Evolutionary conservation across 768 basidiomycete genomes (phyloP).

Genomic region (Termitomyces sp.): DNA sequence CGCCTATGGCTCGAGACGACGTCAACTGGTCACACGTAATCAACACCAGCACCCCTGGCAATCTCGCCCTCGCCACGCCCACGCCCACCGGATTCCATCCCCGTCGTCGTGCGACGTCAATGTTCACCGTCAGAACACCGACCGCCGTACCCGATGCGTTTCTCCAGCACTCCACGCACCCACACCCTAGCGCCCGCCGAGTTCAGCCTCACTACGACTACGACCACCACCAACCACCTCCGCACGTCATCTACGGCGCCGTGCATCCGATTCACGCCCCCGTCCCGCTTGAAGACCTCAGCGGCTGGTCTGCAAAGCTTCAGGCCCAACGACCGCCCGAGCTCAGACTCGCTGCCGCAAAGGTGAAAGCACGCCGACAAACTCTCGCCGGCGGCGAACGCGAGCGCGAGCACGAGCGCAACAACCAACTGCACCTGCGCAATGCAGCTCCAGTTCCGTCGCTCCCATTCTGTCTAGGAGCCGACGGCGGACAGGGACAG

Average conservation of each 20-base stretch:
- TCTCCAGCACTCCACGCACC: too few species aligned
- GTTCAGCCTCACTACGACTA: not conserved
- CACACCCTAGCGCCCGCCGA: not conserved
- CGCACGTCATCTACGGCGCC: not conserved
- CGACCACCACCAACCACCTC: not conserved
- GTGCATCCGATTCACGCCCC: not conserved
- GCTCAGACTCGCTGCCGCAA: not conserved
- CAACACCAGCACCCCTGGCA: not conserved
- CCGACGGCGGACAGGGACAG: not conserved
- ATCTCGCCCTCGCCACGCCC: not conserved
- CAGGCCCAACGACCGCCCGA: not conserved
- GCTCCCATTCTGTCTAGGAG: not conserved
- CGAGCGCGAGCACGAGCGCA: not conserved
- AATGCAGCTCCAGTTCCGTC: not conserved
- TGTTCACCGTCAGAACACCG: conserved; percentile 1
- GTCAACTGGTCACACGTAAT: not conserved
- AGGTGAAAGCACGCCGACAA: not conserved
- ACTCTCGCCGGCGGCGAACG: not conserved
- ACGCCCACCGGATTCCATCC: not conserved
- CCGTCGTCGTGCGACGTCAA: conserved; percentile 1
- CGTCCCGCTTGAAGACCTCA: not conserved
- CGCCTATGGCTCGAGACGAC: not conserved
- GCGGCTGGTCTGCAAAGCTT: conserved; percentile 2
- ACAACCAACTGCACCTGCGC: not conserved
- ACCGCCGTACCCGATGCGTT: not conserved